Base-by-base conservation (phyloP, 371 early-diverging fungal species). In the Paraphysoderma sedebokerense region DNA sequence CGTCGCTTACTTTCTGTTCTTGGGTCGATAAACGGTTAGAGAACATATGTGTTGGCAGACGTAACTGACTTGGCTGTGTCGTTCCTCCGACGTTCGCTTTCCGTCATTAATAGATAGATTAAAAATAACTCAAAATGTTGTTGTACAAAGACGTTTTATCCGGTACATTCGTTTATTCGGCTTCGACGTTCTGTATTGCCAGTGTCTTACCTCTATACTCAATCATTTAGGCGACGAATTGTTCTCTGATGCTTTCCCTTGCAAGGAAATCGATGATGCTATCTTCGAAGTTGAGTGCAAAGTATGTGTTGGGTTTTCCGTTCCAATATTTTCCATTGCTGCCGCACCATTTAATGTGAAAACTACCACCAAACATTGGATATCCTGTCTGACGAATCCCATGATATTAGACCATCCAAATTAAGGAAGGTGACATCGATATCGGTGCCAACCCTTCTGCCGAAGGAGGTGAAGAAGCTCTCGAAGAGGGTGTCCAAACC, bases 361-460 rank as follows among this genome's bases (percentile, higher is more conserved):
- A n/a, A n/a, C n/a, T n/a, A n/a, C n/a, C n/a, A n/a, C n/a, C n/a
- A n/a, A n/a, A n/a, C n/a, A n/a, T n/a, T n/a, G n/a, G n/a, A n/a
- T 31, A 26, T 12, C 42, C 9, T 42, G 12, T 11, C 17, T 17
- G 22, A 24, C 17, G 28, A 19, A 36, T 1, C 22, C 24, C 15
- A 38, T 20, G 4, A 46, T 30, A 30, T 23, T 54, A 54, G 62
- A 74, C 79, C 75, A 66, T 84, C 63, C 65, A 66, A 31, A 48
- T 82, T 54, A 56, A 55, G 17, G 74, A 63, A 24, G 89, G 69
- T 52, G 77, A 87, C 50, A 67, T 90, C 48, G 83, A 92, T 60
- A 88, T 83, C 55, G 91, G 91, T 68, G 92, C 87, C 67, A 89
- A 90, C 74, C 77, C 91, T 48, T 88, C 91, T 37, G 90, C 90